Percentiles rank a stretch among this genome's conserved stretches.
Conservation (phyloP, 495 filamentous ascomycete species). For the Acidiella bohemica region DNA sequence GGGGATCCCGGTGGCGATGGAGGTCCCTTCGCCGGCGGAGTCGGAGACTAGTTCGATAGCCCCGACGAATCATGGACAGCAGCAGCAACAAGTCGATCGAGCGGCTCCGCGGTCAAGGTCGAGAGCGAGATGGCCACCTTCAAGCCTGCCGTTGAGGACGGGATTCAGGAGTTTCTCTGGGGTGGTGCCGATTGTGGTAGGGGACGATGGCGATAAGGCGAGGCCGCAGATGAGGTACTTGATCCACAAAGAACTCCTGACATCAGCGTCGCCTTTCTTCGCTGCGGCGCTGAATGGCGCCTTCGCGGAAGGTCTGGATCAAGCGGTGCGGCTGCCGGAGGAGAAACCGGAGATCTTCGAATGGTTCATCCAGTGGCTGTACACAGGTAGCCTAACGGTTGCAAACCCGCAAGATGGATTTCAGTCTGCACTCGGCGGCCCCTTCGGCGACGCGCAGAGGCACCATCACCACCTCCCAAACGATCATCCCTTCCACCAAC, state of each 20-base stretch:
- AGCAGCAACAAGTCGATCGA: no score
- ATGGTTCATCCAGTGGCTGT: conserved; percentile 36
- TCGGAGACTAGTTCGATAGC: no score
- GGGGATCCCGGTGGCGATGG: conserved; percentile 3
- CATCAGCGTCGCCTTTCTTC: conserved; percentile 35
- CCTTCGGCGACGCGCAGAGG: not conserved
- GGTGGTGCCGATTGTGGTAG: conserved; percentile 27
- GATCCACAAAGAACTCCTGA: conserved; percentile 34
- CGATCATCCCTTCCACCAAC: conserved; percentile 1
- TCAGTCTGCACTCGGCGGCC: conserved; percentile 1
- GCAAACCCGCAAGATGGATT: conserved; percentile 8
- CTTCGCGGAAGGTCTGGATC: conserved; percentile 33
- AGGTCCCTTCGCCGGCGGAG: conserved; percentile 5
- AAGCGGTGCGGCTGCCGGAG: conserved; percentile 30
- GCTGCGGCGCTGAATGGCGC: conserved; percentile 34
- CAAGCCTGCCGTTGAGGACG: conserved; percentile 11
- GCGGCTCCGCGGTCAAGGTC: no score
- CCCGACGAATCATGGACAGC: no score
- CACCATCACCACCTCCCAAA: not conserved
- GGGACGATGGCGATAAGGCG: conserved; percentile 9
- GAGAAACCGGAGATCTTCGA: conserved; percentile 30
- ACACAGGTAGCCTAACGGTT: conserved; percentile 25
- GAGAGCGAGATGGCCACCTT: conserved; percentile 4
- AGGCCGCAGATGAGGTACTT: conserved; percentile 24
- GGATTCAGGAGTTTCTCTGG: conserved; percentile 23